phyloP scores from a whole-genome alignment of 208 protist species.

The Crithidia mellificae region DNA sequence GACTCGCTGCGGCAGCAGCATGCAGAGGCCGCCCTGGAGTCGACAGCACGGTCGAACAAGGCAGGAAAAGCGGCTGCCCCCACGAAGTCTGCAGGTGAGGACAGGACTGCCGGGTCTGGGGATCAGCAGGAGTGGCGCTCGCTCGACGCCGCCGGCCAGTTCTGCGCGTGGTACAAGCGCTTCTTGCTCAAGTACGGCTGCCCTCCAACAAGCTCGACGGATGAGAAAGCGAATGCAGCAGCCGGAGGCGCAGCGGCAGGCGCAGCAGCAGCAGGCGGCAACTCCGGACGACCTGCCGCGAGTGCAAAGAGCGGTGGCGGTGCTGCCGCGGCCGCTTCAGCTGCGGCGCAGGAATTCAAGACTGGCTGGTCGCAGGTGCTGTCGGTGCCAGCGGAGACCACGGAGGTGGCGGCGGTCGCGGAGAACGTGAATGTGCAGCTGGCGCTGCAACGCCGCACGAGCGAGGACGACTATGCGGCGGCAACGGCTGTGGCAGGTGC shows the following conservation, averaged over 20 bases:
- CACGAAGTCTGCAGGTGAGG: not conserved
- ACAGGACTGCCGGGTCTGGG: not conserved
- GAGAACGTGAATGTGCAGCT: constrained; percentile 7
- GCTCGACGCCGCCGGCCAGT: constrained; percentile 12
- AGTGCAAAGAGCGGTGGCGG: constrained; percentile 7
- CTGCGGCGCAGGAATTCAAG: constrained; percentile 13
- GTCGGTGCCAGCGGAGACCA: constrained; percentile 6
- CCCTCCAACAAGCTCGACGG: constrained; percentile 14
- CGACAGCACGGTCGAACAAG: constrained; percentile 12
- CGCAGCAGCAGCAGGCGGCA: constrained; percentile 2
- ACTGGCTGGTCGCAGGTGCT: constrained; percentile 18
- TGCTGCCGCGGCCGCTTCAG: constrained; percentile 10
- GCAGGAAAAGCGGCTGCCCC: not conserved
- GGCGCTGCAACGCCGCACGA: not conserved
- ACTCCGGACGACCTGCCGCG: not conserved
- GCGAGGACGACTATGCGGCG: not conserved
- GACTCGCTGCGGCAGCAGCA: constrained; percentile 14
- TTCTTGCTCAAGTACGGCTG: constrained; percentile 26
- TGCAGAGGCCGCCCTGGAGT: constrained; percentile 20
- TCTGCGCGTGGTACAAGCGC: constrained; percentile 31
- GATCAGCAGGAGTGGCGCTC: constrained; percentile 18
- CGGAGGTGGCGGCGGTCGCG: constrained; percentile 3
- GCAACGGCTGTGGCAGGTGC: not conserved
- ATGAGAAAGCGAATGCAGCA: not conserved
- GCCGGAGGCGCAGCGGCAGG: too few species aligned